Evolutionary conservation across 108 stramenopile species (phyloP).

Genomic region (Parietichytrium sp.): DNA sequence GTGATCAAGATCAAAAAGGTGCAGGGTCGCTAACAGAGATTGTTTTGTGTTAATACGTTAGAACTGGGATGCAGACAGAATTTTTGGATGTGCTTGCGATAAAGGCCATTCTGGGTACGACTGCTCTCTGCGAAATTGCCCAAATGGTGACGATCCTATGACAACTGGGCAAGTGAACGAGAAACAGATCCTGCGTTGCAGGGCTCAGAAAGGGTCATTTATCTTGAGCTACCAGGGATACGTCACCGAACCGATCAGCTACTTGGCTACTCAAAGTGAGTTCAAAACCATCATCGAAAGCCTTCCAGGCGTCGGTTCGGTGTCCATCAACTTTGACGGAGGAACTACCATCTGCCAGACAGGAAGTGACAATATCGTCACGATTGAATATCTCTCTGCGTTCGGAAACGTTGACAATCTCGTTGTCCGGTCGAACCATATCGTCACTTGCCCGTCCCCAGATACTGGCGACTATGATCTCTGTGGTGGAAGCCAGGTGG

Average conservation of each 20-base stretch:
- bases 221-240: too few species aligned
- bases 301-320: too few species aligned
- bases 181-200: too few species aligned
- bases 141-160: background rate
- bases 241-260: too few species aligned
- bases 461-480: background rate
- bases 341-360: background rate
- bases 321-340: too few species aligned
- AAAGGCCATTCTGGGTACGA: background rate
- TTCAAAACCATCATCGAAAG: too few species aligned
- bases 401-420: background rate
- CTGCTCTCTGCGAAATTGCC: background rate
- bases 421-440: background rate
- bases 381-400: background rate
- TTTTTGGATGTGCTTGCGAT: constrained; percentile 13
- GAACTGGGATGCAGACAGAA: constrained; percentile 15
- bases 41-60: too few species aligned
- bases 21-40: too few species aligned
- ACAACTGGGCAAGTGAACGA: too few species aligned
- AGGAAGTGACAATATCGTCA: background rate
- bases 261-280: too few species aligned
- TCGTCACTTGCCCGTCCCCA: background rate
- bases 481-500: background rate
- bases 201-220: too few species aligned
- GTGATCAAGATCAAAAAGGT: too few species aligned